Evolutionary conservation across 1,139 yeast genomes (phyloP), one percentile per base, ranked within the genome.

Genomic region (Schwanniomyces etchellsii): DNA sequence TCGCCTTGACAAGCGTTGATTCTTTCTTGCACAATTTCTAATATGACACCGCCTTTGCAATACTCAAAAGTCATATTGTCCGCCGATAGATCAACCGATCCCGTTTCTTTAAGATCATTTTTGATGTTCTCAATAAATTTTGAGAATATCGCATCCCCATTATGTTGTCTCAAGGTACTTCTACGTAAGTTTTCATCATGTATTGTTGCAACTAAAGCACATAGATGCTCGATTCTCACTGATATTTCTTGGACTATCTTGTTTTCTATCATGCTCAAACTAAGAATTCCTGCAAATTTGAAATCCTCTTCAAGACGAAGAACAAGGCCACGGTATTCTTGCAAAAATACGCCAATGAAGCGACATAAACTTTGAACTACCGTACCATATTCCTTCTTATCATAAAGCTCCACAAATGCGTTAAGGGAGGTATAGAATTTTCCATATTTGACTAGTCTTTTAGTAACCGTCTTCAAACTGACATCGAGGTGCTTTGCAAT

Each of bases 321-420:
- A 2, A 83, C 51, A 12, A 74, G 45, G 18, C 61, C 42, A 42
- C 77, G 79, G 37, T 72, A 76, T 16, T 47, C 45, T 20, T 58
- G 52, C 33, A 82, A 50, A 35, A 77, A 65, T 10, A 57, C 55
- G 22, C 77, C 55, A 3, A 88, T 61, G 28, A 76, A 74, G 32
- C 60, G 67, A 38, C 94, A 83, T 17, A 91, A 58, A 4, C 83
- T 71, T 44, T 89, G 95, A 30, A 83, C 68, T 1, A 84, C 81
- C 32, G 72, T 70, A 0, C 98, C 98, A 47, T 73, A 77, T 15
- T 52, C 47, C 11, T 65, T 55, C 32, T 62, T 57, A 47, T 80
- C 59, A 55, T 81, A 84, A 31, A 62, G 40, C 40, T 78, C 78
- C 13, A 70, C 60, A 53, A 80, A 86, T 22, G 69, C 64, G 18